These are phyloP conservation scores for Takakia lepidozioides DNA, from an alignment of 225 moss, liverwort and hornwort genomes.

Conservation along the genomic window DNA sequence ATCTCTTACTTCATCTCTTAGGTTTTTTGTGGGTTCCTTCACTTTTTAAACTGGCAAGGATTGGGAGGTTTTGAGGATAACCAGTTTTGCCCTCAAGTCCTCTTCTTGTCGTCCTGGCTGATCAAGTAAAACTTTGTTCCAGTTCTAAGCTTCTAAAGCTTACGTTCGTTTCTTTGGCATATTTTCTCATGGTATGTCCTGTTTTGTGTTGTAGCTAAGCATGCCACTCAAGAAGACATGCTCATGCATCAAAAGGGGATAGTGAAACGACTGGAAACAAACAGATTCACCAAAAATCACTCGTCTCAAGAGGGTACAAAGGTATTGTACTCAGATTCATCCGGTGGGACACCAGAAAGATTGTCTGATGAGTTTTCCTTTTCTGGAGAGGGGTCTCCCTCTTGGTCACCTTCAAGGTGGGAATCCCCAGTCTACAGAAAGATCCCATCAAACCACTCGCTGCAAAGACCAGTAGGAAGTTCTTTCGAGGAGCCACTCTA, in stretches of 20 bases:
- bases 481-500: no score
- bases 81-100: not conserved
- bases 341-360: constrained; percentile 44
- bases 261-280: constrained; percentile 34
- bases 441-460: no score
- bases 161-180: no score
- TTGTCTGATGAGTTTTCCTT: constrained; percentile 38
- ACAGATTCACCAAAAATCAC: constrained; percentile 23
- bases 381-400: constrained; percentile 44
- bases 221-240: constrained; percentile 55
- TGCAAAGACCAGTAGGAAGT: no score
- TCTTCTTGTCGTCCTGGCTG: constrained; percentile 1
- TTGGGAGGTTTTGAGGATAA: not conserved
- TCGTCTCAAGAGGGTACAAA: constrained; percentile 44
- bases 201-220: constrained; percentile 49
- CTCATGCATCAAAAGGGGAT: constrained; percentile 34
- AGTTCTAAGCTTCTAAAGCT: no score
- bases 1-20: not conserved
- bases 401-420: constrained; percentile 57
- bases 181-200: no score
- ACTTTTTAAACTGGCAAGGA: not conserved
- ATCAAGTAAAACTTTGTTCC: no score
- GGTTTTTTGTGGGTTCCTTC: not conserved
- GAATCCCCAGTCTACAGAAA: constrained; percentile 26
- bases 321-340: constrained; percentile 53